Evolutionary conservation across 805 yeast species (phyloP).

Genomic region (Candida palmyrensis): DNA sequence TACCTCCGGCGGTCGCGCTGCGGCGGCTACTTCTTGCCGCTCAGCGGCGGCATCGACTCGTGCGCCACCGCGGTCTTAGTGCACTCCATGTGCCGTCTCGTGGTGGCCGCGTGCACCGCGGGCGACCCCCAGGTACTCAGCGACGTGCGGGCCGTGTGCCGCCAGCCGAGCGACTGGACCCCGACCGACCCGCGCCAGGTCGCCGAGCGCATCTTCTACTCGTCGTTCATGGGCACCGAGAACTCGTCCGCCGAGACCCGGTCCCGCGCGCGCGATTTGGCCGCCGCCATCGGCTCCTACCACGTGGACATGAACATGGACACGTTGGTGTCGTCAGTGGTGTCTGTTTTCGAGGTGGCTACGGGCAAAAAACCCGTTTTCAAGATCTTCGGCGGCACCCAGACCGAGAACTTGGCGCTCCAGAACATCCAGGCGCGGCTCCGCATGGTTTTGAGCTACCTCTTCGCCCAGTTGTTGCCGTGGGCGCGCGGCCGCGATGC

Average conservation of each 20-base stretch:
- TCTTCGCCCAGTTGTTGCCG: slow-evolving; percentile 91
- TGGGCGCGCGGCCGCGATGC: slow-evolving; percentile 76
- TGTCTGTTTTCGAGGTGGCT: slow-evolving; percentile 74
- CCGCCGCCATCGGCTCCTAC: slow-evolving; percentile 75
- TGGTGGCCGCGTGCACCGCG: slow-evolving; percentile 58
- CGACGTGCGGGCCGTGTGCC: slow-evolving; percentile 70
- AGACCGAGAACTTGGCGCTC: slow-evolving; percentile 85
- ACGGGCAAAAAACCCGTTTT: slow-evolving; percentile 88
- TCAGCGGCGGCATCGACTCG: slow-evolving; percentile 96
- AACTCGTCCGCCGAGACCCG: slow-evolving; percentile 90
- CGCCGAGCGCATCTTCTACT: slow-evolving; percentile 72
- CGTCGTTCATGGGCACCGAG: slow-evolving; percentile 93
- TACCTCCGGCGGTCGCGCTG: slow-evolving; percentile 86
- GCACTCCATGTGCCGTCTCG: slow-evolving; percentile 88
- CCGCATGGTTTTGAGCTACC: slow-evolving; percentile 89
- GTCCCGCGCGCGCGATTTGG: slow-evolving; percentile 69
- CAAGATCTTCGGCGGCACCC: slow-evolving; percentile 90
- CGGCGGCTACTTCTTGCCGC: slow-evolving; percentile 88
- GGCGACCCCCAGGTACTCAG: slow-evolving; percentile 71
- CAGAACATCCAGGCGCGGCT: slow-evolving; percentile 96
- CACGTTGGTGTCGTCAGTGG: slow-evolving; percentile 65
- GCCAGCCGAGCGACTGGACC: slow-evolving; percentile 46
- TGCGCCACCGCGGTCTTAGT: slow-evolving; percentile 97
- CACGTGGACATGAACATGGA: slow-evolving; percentile 95
- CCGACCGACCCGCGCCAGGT: slow-evolving; percentile 76